Percentiles rank a stretch among this genome's conserved stretches.
Conservation (phyloP, 768 basidiomycete species). For the Boletus sensibilis region DNA sequence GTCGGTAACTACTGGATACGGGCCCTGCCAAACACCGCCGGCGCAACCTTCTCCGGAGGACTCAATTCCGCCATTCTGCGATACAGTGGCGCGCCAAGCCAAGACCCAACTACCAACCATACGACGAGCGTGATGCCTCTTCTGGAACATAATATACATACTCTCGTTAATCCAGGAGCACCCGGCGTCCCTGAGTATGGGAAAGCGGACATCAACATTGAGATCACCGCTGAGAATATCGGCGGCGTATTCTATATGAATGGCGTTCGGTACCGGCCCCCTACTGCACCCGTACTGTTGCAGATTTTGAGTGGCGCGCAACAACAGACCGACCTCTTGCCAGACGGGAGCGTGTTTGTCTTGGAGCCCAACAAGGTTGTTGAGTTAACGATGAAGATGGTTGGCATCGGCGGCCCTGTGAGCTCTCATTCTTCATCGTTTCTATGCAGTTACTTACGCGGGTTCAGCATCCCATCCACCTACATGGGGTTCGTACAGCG, state of each 20-base stretch:
- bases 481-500: slow-evolving; percentile 26
- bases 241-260: slow-evolving; percentile 17
- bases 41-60: slow-evolving; percentile 34
- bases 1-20: slow-evolving; percentile 58
- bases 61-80: slow-evolving; percentile 55
- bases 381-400: slow-evolving; percentile 22
- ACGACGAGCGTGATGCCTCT: slow-evolving; percentile 25
- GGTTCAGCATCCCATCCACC: slow-evolving; percentile 29
- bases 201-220: slow-evolving; percentile 41
- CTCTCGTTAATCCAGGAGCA: slow-evolving; percentile 28
- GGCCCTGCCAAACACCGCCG: slow-evolving; percentile 30
- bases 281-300: slow-evolving; percentile 42
- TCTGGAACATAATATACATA: slow-evolving; percentile 30
- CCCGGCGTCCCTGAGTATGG: slow-evolving; percentile 41
- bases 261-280: slow-evolving; percentile 19
- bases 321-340: slow-evolving; percentile 27
- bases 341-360: slow-evolving; percentile 23
- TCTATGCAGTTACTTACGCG: not conserved
- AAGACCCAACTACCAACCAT: slow-evolving; percentile 40
- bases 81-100: slow-evolving; percentile 42
- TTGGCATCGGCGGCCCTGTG: slow-evolving; percentile 20
- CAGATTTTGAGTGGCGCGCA: slow-evolving; percentile 46
- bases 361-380: slow-evolving; percentile 30
- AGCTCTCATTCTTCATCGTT: slow-evolving; percentile 4
- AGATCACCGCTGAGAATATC: slow-evolving; percentile 13